Base-by-base conservation (phyloP, 495 filamentous ascomycete genomes). In the Talaromyces stipitatus region DNA sequence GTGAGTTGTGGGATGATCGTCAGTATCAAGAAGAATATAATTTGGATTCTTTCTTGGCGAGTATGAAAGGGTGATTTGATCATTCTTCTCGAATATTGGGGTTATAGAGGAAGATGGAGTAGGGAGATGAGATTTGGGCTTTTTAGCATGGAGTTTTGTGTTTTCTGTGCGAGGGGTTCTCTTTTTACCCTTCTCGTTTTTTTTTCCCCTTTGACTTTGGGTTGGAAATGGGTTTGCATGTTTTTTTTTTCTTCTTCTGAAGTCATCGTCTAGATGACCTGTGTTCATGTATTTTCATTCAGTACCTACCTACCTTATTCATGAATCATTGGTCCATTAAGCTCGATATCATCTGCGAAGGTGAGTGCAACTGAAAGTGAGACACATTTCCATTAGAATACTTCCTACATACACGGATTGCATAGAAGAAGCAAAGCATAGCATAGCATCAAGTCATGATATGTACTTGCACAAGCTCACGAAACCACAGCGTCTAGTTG, bases 1-100 rank as follows among this genome's bases (percentile, higher is more conserved):
- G 90, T 58, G 94, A 98, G 71, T 77, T 98, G 52, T 97, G 92
- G 92, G 94, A 98, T 67, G 91, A 96, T 63, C 82, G 79, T 55
- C 91, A 94, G 72, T 98, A 98, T 72, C 91, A 96, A 71, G 92
- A 97, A 73, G 92, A 94, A 71, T 98, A 95, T 66, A 88, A 96
- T 67, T 72, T 98, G 59, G 91, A 94, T 62, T 90, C 88, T 2
- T 98, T 96, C 76, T 76, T 97, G 72, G 87, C 85, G 61, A 90
- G 79, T 46, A 96, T 98, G 89, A 88, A 89, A 68, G 73, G 67
- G 23, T 82, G 64, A 76, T 63, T 27, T 11, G 18, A n/a, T n/a
- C n/a, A n/a, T n/a, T n/a, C n/a, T n/a, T n/a, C n/a, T n/a, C n/a
- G n/a, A n/a, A n/a, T n/a, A n/a, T n/a, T n/a, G n/a, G n/a, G n/a